Evolutionary conservation across 495 filamentous ascomycete genomes (phyloP), one percentile per base, ranked within the genome.

Genomic region (Neurospora cerealis): DNA sequence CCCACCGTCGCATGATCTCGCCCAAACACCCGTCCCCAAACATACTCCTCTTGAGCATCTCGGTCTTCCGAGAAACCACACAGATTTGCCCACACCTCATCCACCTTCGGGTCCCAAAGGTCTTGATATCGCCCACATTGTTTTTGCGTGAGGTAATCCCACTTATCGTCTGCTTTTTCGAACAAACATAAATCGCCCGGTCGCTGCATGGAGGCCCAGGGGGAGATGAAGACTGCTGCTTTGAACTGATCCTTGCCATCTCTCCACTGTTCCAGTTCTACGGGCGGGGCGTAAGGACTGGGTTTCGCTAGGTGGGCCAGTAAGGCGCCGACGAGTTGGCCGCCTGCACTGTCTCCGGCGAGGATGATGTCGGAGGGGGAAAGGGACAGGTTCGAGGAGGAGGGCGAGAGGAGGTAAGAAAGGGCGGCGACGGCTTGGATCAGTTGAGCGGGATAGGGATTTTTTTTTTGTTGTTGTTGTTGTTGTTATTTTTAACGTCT

Each of bases 51-150:
- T 9, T 48, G 36, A 15, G 4, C 21, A 54, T 17, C 69, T 17
- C 70, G 46, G 2, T 10, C 19, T 1, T 17, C 24, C 1, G 54
- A 62, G 0, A 34, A 34, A 0, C 70, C 71, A 6, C 77, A 73
- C 69, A 78, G 4, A 37, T 76, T 73, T 9, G 77, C 73, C 75
- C 74, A 78, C 42, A 78, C 62, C n/a, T 78, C 77, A 34, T 69
- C 42, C 9, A 70, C 46, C 17, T 69, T 60, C 4, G 46, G 69
- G 2, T 39, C 34, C 69, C 73, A 78, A 0, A 69, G 70, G 0
- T 37, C 54, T 19, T 54, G 70, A 19, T 75, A 78, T 5, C n/a
- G 37, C 5, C 44, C 54, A 17, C 75, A 71, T 21, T 75, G 76
- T 5, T 2, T 10, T 17, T 69, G 32, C 2, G 54, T 70, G 7